Conservation (phyloP, 2,329 filamentous ascomycete genomes). For the Trichoderma aggressivum region DNA sequence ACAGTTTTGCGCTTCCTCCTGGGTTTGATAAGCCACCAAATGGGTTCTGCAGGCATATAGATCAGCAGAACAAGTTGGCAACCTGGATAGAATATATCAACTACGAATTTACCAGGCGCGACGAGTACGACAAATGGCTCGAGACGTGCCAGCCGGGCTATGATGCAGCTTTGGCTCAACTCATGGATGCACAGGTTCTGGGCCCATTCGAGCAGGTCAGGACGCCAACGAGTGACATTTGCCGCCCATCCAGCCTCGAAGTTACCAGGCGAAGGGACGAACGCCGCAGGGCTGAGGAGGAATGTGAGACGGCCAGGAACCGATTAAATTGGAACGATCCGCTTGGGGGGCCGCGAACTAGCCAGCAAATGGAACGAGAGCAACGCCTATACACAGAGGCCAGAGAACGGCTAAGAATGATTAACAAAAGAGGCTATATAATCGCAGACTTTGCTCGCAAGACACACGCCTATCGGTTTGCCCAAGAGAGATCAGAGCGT, state of each 20-base stretch:
- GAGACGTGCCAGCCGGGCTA: slow-evolving; percentile 7
- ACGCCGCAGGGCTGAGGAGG: background rate
- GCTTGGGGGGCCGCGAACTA: background rate
- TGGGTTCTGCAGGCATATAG: slow-evolving; percentile 1
- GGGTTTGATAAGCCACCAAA: background rate
- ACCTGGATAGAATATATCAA: slow-evolving; percentile 18
- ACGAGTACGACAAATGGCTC: slow-evolving; percentile 17
- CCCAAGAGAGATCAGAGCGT: slow-evolving; percentile 18
- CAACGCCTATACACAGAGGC: background rate
- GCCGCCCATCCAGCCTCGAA: slow-evolving; percentile 6
- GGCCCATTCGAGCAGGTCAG: background rate
- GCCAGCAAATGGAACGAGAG: background rate
- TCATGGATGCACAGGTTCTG: background rate
- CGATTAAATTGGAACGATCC: background rate
- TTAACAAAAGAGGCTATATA: background rate
- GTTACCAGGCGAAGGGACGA: slow-evolving; percentile 8
- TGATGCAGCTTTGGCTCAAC: background rate
- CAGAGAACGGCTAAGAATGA: background rate
- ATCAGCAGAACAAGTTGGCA: slow-evolving; percentile 9
- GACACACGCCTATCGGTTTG: slow-evolving; percentile 16
- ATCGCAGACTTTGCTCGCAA: slow-evolving; percentile 11
- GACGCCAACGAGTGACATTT: slow-evolving; percentile 9
- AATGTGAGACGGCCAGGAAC: background rate
- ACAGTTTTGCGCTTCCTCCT: slow-evolving; percentile 4
- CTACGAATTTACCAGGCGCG: slow-evolving; percentile 9